phyloP scores from a whole-genome alignment of 2,329 filamentous ascomycete genomes.

The Fusarium citri region DNA sequence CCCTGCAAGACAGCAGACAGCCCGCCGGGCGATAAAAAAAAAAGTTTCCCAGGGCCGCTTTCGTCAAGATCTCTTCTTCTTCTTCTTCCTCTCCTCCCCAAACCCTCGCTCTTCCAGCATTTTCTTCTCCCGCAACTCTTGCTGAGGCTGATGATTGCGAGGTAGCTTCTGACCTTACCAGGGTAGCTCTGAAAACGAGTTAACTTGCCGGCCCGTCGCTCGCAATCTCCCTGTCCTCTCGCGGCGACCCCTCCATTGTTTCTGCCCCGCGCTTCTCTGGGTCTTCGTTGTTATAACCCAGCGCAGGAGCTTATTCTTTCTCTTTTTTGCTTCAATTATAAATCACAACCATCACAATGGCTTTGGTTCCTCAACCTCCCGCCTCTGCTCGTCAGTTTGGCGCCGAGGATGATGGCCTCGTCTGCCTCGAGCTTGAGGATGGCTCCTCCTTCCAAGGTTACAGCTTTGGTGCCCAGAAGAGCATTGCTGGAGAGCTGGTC shows the following conservation, averaged over 20 bases:
- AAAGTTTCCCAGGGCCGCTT: slow-evolving; percentile 45
- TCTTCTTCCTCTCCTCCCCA: slow-evolving; percentile 38
- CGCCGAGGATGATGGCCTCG: slow-evolving; percentile 68
- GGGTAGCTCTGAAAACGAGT: slow-evolving; percentile 55
- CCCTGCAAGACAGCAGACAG: slow-evolving; percentile 26
- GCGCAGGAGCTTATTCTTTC: slow-evolving; percentile 26
- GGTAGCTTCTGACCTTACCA: slow-evolving; percentile 53
- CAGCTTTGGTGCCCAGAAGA: slow-evolving; percentile 96
- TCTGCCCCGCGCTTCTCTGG: slow-evolving; percentile 48
- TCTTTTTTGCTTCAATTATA: slow-evolving; percentile 14
- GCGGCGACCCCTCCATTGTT: slow-evolving; percentile 36
- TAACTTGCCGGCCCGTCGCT: slow-evolving; percentile 53
- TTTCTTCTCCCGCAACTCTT: slow-evolving; percentile 36
- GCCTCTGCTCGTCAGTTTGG: slow-evolving; percentile 70
- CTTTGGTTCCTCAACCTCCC: slow-evolving; percentile 59
- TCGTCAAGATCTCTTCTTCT: slow-evolving; percentile 32
- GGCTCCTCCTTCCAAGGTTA: slow-evolving; percentile 91
- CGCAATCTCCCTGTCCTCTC: slow-evolving; percentile 46
- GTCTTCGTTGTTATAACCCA: slow-evolving; percentile 28
- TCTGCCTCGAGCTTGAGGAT: slow-evolving; percentile 93
- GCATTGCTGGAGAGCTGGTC: slow-evolving; percentile 94
- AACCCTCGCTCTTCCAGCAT: slow-evolving; percentile 40
- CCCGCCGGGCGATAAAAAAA: slow-evolving; percentile 42
- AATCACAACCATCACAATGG: slow-evolving; percentile 47
- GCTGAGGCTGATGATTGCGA: slow-evolving; percentile 53